Evolutionary conservation across 176 grass and related monocot genomes (phyloP).

Genomic region (Oryza coarctata): DNA sequence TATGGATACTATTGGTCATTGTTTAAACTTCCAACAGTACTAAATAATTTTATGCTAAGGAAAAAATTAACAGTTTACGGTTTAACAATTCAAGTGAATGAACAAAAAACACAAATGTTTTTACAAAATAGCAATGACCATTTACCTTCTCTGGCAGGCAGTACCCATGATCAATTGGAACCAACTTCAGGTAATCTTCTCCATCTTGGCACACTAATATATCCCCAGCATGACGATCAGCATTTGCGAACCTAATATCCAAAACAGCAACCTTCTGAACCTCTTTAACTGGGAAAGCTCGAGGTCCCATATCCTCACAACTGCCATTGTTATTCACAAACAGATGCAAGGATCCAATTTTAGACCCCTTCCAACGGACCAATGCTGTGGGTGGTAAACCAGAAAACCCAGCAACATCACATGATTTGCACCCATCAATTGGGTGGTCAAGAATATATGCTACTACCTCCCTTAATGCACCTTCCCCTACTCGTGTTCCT

Average conservation of each 20-base stretch:
- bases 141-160: slow-evolving; percentile 53
- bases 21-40: no score
- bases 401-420: slow-evolving; percentile 35
- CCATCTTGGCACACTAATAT: slow-evolving; percentile 40
- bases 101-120: background rate
- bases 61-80: background rate
- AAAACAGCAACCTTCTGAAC: slow-evolving; percentile 54
- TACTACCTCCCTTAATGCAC: slow-evolving; percentile 46
- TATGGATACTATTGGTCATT: no score
- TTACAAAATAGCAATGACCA: background rate
- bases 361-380: slow-evolving; percentile 23
- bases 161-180: slow-evolving; percentile 67
- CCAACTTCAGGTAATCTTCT: slow-evolving; percentile 8
- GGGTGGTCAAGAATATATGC: slow-evolving; percentile 53
- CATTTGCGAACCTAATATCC: slow-evolving; percentile 58
- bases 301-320: slow-evolving; percentile 49
- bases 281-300: slow-evolving; percentile 37
- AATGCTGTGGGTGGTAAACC: slow-evolving; percentile 44
- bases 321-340: slow-evolving; percentile 48
- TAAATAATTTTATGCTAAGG: no score
- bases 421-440: slow-evolving; percentile 2
- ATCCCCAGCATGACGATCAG: slow-evolving; percentile 58
- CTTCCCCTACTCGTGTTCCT: slow-evolving; percentile 49
- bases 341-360: slow-evolving; percentile 57
- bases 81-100: no score